Percentiles rank a stretch among this genome's conserved stretches.
Evolutionary conservation across 371 early-diverging fungal genomes (phyloP).

Genomic region (Thermomucor indicae-seudaticae): DNA sequence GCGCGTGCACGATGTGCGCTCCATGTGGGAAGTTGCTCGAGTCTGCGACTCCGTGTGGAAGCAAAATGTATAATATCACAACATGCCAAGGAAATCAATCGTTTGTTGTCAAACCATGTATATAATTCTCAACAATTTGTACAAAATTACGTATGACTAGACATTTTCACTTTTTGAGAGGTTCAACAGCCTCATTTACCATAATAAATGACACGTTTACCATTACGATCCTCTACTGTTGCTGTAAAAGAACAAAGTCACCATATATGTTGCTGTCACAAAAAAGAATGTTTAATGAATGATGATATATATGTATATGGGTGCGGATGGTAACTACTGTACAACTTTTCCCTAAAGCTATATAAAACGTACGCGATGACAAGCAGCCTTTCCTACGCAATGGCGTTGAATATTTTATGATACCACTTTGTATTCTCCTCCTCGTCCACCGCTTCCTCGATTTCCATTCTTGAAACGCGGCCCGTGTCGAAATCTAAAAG

Average conservation of each 20-base stretch:
- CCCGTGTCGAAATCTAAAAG: slow-evolving; percentile 26
- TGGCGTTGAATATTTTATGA: slow-evolving; percentile 6
- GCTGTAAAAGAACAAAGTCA: too few species aligned
- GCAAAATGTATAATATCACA: too few species aligned
- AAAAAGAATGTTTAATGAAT: too few species aligned
- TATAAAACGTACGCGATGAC: not conserved
- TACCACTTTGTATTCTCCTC: slow-evolving; percentile 4
- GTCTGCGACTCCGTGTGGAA: slow-evolving; percentile 80
- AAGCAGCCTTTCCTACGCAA: not conserved
- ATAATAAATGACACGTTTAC: too few species aligned
- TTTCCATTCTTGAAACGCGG: slow-evolving; percentile 24
- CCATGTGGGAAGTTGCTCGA: slow-evolving; percentile 83
- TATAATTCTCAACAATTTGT: slow-evolving; percentile 14
- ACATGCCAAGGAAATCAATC: not conserved
- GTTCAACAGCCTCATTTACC: too few species aligned
- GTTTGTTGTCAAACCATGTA: slow-evolving; percentile 3
- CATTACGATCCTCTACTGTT: too few species aligned
- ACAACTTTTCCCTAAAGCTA: too few species aligned
- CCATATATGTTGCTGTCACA: too few species aligned
- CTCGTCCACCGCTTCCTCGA: slow-evolving; percentile 25
- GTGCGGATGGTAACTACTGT: too few species aligned
- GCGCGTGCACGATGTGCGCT: slow-evolving; percentile 92
- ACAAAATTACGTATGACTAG: too few species aligned
- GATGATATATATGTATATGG: too few species aligned
- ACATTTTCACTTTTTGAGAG: too few species aligned